Evolutionary conservation across 768 basidiomycete genomes (phyloP).

Genomic region (Mycena venus): DNA sequence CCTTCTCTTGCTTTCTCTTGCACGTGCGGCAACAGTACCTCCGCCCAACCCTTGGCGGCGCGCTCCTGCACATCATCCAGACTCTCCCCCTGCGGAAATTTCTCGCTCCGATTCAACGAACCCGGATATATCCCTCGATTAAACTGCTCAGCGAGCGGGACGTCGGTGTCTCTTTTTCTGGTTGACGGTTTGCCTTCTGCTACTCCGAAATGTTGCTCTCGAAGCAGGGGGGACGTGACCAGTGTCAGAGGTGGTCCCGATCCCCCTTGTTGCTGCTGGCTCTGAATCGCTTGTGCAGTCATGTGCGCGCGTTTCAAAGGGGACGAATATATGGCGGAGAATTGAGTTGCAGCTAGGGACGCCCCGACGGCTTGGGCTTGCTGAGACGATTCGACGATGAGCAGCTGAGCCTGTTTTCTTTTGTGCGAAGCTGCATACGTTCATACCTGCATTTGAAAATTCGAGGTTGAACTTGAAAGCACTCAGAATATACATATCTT

Average conservation of each 20-base stretch:
- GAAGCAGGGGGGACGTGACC: constrained; percentile 62
- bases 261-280: constrained; percentile 64
- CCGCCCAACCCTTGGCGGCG: constrained; percentile 64
- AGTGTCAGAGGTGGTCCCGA: constrained; percentile 65
- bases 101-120: constrained; percentile 57
- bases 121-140: constrained; percentile 67
- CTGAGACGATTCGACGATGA: constrained; percentile 44
- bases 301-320: constrained; percentile 72
- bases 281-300: constrained; percentile 71
- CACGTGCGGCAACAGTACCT: constrained; percentile 71
- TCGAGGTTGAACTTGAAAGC: neutral
- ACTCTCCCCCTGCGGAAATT: constrained; percentile 82
- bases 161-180: constrained; percentile 41
- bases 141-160: constrained; percentile 63
- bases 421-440: constrained; percentile 48
- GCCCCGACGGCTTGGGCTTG: constrained; percentile 76
- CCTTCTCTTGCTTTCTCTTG: constrained; percentile 53
- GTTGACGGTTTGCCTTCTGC: constrained; percentile 75
- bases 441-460: constrained; percentile 58
- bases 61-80: constrained; percentile 71
- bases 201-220: constrained; percentile 79
- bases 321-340: constrained; percentile 76
- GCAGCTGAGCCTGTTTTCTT: neutral
- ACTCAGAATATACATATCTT: neutral
- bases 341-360: constrained; percentile 59